phyloP scores from a whole-genome alignment of 2,329 filamentous ascomycete genomes.

The Hymenoscyphus infarciens region DNA sequence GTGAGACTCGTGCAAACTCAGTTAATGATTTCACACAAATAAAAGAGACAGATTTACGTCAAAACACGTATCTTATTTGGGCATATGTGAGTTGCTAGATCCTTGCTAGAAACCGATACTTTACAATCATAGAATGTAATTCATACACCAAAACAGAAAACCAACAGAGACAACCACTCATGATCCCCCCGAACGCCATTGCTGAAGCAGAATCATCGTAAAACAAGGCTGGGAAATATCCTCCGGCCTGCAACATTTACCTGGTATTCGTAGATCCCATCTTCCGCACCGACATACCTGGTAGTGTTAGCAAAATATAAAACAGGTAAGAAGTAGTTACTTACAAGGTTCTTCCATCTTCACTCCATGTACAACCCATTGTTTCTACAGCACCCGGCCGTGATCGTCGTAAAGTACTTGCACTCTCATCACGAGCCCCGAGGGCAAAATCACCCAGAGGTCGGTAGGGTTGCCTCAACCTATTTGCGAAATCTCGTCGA shows the following conservation, averaged over 20 bases:
- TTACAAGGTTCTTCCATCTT: conserved; percentile 57
- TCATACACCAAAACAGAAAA: background rate
- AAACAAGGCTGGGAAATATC: conserved; percentile 51
- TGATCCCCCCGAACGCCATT: conserved; percentile 1
- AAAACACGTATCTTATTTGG: background rate
- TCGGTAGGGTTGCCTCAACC: conserved; percentile 31
- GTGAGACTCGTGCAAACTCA: too few relatives aligned
- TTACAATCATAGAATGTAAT: background rate
- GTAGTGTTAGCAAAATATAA: conserved; percentile 12
- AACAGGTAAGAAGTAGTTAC: conserved; percentile 30
- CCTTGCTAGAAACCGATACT: background rate
- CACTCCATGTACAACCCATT: conserved; percentile 59
- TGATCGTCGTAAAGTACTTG: conserved; percentile 32
- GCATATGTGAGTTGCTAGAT: background rate
- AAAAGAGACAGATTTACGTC: too few relatives aligned
- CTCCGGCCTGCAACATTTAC: conserved; percentile 62
- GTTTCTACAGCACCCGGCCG: conserved; percentile 53
- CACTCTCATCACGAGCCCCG: conserved; percentile 33
- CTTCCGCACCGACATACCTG: conserved; percentile 62
- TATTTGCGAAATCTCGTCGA: conserved; percentile 33
- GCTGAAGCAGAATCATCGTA: conserved; percentile 41
- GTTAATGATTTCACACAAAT: too few relatives aligned
- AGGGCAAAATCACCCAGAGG: conserved; percentile 20
- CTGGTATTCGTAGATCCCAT: conserved; percentile 72
- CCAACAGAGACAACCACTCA: background rate